phyloP scores from a whole-genome alignment of 768 basidiomycete species.

The Rhodocollybia butyracea region DNA sequence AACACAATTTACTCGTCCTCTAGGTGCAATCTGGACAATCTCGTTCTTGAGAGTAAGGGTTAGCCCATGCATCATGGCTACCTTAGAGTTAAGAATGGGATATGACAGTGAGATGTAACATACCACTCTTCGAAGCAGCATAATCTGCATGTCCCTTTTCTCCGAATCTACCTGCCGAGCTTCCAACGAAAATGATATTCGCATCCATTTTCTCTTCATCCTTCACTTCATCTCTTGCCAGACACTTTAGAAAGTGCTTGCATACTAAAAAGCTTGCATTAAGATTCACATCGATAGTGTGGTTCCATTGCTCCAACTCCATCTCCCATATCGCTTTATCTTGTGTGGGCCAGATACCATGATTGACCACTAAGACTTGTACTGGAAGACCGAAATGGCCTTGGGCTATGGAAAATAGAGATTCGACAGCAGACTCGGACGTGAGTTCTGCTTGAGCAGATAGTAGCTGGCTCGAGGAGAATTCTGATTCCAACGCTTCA shows the following conservation, averaged over 20 bases:
- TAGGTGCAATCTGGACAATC: slow-evolving; percentile 72
- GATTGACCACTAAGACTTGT: slow-evolving; percentile 60
- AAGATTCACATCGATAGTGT: slow-evolving; percentile 58
- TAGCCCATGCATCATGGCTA: slow-evolving; percentile 64
- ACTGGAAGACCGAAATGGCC: slow-evolving; percentile 42
- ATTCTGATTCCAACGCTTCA: slow-evolving; percentile 34
- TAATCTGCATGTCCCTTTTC: slow-evolving; percentile 69
- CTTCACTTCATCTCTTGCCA: slow-evolving; percentile 31
- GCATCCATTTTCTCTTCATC: slow-evolving; percentile 50
- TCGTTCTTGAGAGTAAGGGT: slow-evolving; percentile 73
- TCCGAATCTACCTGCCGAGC: slow-evolving; percentile 70
- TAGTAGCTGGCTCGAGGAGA: slow-evolving; percentile 26
- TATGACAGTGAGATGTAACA: slow-evolving; percentile 10
- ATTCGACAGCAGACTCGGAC: slow-evolving; percentile 47
- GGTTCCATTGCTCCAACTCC: slow-evolving; percentile 61
- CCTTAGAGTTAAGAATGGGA: neutral
- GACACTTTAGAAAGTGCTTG: slow-evolving; percentile 52
- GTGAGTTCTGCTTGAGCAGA: slow-evolving; percentile 56
- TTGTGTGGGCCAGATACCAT: slow-evolving; percentile 48
- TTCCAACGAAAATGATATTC: slow-evolving; percentile 63
- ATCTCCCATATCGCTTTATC: slow-evolving; percentile 52
- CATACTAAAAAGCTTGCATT: slow-evolving; percentile 66
- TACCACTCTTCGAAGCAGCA: slow-evolving; percentile 66
- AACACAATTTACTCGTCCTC: slow-evolving; percentile 66
- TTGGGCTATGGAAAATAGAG: slow-evolving; percentile 43